Conservation (phyloP, 225 moss, liverwort and hornwort genomes). For the Takakia lepidozioides region DNA sequence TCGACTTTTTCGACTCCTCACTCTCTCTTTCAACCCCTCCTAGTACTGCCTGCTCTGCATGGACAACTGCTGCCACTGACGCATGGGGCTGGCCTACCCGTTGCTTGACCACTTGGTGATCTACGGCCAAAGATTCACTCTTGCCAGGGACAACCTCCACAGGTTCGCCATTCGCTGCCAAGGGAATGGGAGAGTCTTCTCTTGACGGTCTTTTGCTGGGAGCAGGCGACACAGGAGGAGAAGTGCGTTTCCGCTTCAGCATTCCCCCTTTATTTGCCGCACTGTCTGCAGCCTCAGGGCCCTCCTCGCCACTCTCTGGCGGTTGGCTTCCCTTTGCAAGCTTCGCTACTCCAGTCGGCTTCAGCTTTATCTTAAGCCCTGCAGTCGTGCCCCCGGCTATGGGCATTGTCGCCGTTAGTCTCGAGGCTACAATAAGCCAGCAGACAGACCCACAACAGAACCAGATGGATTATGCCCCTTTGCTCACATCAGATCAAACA, state of each 20-base stretch:
- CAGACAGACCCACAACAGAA: no score
- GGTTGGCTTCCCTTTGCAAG: constrained; percentile 15
- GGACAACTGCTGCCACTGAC: constrained; percentile 47
- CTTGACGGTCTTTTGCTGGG: constrained; percentile 42
- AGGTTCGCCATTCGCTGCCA: constrained; percentile 40
- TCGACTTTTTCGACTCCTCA: constrained; percentile 11
- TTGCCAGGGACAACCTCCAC: constrained; percentile 27
- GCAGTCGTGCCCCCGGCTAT: constrained; percentile 6
- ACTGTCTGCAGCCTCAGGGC: constrained; percentile 18
- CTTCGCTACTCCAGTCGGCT: constrained; percentile 24
- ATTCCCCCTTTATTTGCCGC: constrained; percentile 32
- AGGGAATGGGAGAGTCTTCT: constrained; percentile 24
- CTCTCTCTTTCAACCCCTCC: constrained; percentile 12
- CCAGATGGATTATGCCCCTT: background rate
- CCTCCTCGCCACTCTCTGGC: constrained; percentile 30
- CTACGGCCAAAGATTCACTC: constrained; percentile 19
- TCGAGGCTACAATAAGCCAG: no score
- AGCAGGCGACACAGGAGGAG: constrained; percentile 49
- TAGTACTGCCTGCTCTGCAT: constrained; percentile 30
- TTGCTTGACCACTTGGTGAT: constrained; percentile 35
- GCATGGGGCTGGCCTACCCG: constrained; percentile 30
- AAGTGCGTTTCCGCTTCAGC: constrained; percentile 55
- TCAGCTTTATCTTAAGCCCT: constrained; percentile 61
- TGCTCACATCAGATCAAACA: no score
- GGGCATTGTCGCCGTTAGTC: constrained; percentile 7